Conservation (phyloP, 2,329 filamentous ascomycete genomes). For the Trichoderma arundinaceum region DNA sequence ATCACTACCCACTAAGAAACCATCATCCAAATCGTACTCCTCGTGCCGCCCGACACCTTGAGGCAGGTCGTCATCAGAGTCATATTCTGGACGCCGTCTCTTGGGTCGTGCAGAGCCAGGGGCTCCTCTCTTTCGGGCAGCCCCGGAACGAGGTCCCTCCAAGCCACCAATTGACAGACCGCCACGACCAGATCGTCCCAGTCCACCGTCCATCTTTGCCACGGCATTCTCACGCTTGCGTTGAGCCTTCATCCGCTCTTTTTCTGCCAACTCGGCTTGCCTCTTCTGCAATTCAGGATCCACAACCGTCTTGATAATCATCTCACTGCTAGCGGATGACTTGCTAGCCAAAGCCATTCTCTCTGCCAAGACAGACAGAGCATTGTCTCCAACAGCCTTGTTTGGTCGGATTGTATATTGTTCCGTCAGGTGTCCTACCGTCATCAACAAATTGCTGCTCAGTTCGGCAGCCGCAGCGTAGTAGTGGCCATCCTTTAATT, state of each 20-base stretch:
- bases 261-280: conserved; percentile 75
- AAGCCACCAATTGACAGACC: conserved; percentile 72
- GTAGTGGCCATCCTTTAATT: conserved; percentile 73
- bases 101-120: conserved; percentile 57
- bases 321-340: conserved; percentile 61
- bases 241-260: conserved; percentile 71
- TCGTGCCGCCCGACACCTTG: conserved; percentile 67
- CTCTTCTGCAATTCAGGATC: conserved; percentile 79
- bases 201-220: conserved; percentile 66
- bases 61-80: conserved; percentile 76
- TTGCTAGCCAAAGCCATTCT: conserved; percentile 69
- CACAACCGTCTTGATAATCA: conserved; percentile 71
- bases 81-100: conserved; percentile 67
- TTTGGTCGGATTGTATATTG: conserved; percentile 72
- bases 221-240: conserved; percentile 71
- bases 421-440: conserved; percentile 77
- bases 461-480: conserved; percentile 77
- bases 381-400: conserved; percentile 71
- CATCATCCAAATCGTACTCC: conserved; percentile 80
- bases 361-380: conserved; percentile 70
- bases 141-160: conserved; percentile 62
- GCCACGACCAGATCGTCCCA: conserved; percentile 55
- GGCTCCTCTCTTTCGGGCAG: conserved; percentile 59
- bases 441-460: conserved; percentile 69
- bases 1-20: conserved; percentile 77